Base-by-base conservation (phyloP, 345 rosid genomes). In the Mallotus nudiflorus region DNA sequence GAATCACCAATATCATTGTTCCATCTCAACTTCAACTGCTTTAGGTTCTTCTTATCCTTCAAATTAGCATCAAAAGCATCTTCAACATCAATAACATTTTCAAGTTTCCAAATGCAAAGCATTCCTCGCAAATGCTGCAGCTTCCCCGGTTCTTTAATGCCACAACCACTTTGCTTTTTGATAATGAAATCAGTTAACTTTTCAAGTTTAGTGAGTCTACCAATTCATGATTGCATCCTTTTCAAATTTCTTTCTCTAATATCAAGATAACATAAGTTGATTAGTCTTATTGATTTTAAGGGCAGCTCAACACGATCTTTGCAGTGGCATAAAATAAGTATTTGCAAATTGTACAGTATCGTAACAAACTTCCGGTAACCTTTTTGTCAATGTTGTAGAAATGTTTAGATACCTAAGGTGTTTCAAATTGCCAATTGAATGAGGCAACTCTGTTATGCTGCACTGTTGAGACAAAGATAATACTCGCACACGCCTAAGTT, bases 181-280 rank as follows among this genome's bases (percentile, higher is more conserved):
- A 54, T 46, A 2, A 67, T 0, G 37, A 53, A 67, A 37, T 39
- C 31, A 19, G 39, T 27, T 4, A 40, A 25, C 35, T 40, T 27
- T 9, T 28, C 24, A 24, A 40, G 71, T 6, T 37, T 67, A 9
- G n/a, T 54, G 22, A 67, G 54, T 54, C 24, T 67, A 25, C 62
- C 62, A 60, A 54, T 54, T 15, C 52, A n/a, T 9, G 62, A 15
- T 0, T 37, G 71, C 71, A 67, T 67, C 50, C 8, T 27, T 31
- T 49, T 8, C 56, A 65, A 0, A 11, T 29, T 28, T 14, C 55
- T 46, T 9, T 13, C 25, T 48, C 54, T 19, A 28, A 48, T 46
- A 65, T 48, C 42, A 49, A 65, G 55, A 48, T 46, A 54, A 9
- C 28, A 22, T 35, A 65, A 48, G 28, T 11, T 48, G 27, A 48